phyloP scores from a whole-genome alignment of 2,329 filamentous ascomycete genomes.

The Penicillium janthinellum region DNA sequence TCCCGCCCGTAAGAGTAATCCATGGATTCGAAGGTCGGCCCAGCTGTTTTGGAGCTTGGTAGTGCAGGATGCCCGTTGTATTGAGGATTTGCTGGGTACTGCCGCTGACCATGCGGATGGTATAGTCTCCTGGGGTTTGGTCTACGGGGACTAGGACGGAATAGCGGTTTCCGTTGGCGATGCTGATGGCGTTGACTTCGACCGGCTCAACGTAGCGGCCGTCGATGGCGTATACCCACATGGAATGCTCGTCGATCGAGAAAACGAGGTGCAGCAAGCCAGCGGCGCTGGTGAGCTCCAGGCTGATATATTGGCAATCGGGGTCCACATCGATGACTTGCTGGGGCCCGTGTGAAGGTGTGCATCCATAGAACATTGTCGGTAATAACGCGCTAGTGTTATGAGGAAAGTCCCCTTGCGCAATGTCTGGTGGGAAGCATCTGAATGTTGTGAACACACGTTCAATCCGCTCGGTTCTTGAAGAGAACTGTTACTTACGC shows the following conservation, averaged over 20 bases:
- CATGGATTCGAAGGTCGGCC: constrained; percentile 41
- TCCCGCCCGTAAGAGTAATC: constrained; percentile 54
- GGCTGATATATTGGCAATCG: constrained; percentile 37
- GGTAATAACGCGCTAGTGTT: constrained; percentile 22
- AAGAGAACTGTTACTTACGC: constrained; percentile 21
- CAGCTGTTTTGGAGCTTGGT: constrained; percentile 29
- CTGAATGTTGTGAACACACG: constrained; percentile 9
- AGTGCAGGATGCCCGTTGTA: constrained; percentile 55
- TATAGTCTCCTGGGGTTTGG: constrained; percentile 52
- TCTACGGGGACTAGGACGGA: constrained; percentile 49
- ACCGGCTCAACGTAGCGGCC: constrained; percentile 48
- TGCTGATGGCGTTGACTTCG: constrained; percentile 38
- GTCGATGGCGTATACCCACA: constrained; percentile 50
- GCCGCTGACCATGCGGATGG: constrained; percentile 56
- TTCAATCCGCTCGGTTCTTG: background rate
- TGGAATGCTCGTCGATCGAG: constrained; percentile 49
- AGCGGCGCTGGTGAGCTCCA: constrained; percentile 43
- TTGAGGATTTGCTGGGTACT: constrained; percentile 58
- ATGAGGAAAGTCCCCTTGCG: constrained; percentile 22
- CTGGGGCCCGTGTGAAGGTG: constrained; percentile 26
- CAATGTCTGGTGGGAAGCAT: constrained; percentile 28
- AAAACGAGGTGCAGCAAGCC: constrained; percentile 36
- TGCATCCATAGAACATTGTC: constrained; percentile 29
- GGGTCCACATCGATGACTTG: constrained; percentile 39
- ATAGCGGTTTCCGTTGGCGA: constrained; percentile 44